These are phyloP conservation scores for Mallotus japonicus DNA, from an alignment of 441 rosid species.

Conservation along the genomic window DNA sequence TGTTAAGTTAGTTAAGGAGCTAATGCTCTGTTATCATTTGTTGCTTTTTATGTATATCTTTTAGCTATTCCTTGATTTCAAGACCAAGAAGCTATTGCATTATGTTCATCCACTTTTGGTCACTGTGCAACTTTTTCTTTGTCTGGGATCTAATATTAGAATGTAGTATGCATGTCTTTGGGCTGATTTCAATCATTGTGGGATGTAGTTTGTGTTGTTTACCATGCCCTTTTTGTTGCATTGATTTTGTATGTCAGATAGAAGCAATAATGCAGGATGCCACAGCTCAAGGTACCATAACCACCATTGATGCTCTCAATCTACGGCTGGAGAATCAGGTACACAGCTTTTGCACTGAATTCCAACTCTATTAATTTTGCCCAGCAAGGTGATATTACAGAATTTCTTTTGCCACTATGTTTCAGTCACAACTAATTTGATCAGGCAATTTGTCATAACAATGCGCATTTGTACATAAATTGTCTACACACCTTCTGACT, in stretches of 20 bases:
- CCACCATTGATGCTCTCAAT: slow-evolving; percentile 66
- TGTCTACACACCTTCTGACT: neutral
- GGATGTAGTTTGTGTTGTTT: neutral
- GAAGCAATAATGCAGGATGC: slow-evolving; percentile 78
- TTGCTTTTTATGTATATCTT: too few species aligned
- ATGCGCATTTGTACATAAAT: neutral
- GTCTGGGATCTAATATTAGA: neutral
- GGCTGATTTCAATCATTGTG: neutral
- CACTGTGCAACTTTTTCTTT: neutral
- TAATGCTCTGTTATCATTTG: too few species aligned
- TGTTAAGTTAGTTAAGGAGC: too few species aligned
- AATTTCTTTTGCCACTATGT: neutral
- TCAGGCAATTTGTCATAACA: neutral
- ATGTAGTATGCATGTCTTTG: neutral
- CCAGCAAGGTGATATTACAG: neutral
- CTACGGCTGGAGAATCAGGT: slow-evolving; percentile 77
- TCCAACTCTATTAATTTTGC: neutral
- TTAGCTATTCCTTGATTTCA: too few species aligned
- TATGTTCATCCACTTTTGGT: too few species aligned
- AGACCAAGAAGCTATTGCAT: too few species aligned
- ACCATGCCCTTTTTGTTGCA: too few species aligned
- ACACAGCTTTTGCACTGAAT: slow-evolving; percentile 8
- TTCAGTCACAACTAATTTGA: neutral
- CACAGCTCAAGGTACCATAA: slow-evolving; percentile 67
- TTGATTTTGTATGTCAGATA: slow-evolving; percentile 36